Evolutionary conservation across 352 stramenopile genomes (phyloP), one percentile per base, ranked within the genome.

Genomic region (Phytopythium mirpurense): DNA sequence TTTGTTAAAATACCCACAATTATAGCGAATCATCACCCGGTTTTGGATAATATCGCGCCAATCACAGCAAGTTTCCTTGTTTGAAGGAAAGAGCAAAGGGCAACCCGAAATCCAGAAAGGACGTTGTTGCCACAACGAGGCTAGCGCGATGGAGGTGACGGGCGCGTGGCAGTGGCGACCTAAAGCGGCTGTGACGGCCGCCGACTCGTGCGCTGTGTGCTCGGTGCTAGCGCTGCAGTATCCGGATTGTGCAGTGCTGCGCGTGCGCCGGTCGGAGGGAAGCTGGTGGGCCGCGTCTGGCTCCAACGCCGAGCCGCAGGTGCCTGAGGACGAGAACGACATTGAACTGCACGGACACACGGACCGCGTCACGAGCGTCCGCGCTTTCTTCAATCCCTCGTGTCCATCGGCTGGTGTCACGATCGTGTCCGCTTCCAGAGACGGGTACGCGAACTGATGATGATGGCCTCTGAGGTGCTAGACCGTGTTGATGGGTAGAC

Each of bases 341-440:
- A 18, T 88, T 19, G 78, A 87, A 54, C 57, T 89, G 36, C 60
- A 78, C 16, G 75, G 70, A 12, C 75, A 89, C 49, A 31, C 37
- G 16, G 67, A 80, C 37, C 72, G 65, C 42, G 47, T 86, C n/a
- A 55, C 72, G 5, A 70, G 58, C 21, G 52, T 87, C 36, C 58
- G 52, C 15, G 63, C 67, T 27, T 82, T 63, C 21, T 43, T 51
- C 1, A 53, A 60, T 10, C 32, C 55, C 5, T 43, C 63, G 0
- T 63, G 62, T 0, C 5, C 38, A 1, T 50, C 37, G 14, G 19
- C 38, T 2, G 23, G 21, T 9, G 29, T 86, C n/a, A 55, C 62
- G 16, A 24, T 91, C 3, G 79, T 68, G 45, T 88, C 78, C 2
- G 78, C 70, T 1, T 92, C 82, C 7, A 79, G 68, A 52, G 82